These are phyloP conservation scores for Boletus albobrunnescens DNA, from an alignment of 1,284 basidiomycete genomes.

Conservation along the genomic window DNA sequence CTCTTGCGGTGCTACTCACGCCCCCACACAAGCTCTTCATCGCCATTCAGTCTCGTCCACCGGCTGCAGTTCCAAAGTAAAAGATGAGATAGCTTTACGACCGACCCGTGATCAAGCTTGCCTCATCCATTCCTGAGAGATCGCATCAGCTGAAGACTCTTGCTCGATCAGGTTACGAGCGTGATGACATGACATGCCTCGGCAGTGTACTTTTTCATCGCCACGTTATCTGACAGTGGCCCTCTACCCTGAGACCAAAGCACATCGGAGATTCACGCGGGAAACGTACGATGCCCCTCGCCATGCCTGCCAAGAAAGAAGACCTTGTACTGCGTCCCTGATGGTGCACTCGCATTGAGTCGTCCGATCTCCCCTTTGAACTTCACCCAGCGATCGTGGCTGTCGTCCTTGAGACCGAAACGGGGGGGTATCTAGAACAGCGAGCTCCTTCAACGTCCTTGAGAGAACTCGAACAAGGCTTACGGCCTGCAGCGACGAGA, in stretches of 20 bases:
- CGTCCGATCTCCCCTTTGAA: constrained; percentile 42
- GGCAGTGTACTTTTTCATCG: constrained; percentile 66
- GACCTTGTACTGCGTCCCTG: constrained; percentile 52
- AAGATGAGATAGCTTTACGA: background rate
- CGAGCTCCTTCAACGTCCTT: background rate
- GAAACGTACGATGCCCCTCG: constrained; percentile 50
- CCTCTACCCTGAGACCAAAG: background rate
- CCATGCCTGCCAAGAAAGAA: constrained; percentile 70
- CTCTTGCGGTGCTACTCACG: constrained; percentile 44
- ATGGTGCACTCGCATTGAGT: constrained; percentile 43
- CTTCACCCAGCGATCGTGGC: constrained; percentile 50
- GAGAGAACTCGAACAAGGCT: background rate
- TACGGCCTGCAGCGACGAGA: constrained; percentile 15
- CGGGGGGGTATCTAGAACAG: constrained; percentile 49
- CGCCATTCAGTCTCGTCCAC: constrained; percentile 66
- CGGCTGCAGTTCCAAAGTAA: constrained; percentile 30
- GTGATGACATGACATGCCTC: constrained; percentile 34
- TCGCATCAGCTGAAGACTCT: background rate
- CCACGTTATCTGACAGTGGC: constrained; percentile 61
- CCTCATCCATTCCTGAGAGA: constrained; percentile 51
- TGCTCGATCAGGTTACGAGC: background rate
- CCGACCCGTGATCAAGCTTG: constrained; percentile 29
- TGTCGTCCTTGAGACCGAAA: constrained; percentile 62
- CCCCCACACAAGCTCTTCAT: constrained; percentile 76
- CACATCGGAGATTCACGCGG: background rate